Evolutionary conservation across 257 asterid genomes (phyloP), one percentile per base, ranked within the genome.

Genomic region (Phtheirospermum japonicum): DNA sequence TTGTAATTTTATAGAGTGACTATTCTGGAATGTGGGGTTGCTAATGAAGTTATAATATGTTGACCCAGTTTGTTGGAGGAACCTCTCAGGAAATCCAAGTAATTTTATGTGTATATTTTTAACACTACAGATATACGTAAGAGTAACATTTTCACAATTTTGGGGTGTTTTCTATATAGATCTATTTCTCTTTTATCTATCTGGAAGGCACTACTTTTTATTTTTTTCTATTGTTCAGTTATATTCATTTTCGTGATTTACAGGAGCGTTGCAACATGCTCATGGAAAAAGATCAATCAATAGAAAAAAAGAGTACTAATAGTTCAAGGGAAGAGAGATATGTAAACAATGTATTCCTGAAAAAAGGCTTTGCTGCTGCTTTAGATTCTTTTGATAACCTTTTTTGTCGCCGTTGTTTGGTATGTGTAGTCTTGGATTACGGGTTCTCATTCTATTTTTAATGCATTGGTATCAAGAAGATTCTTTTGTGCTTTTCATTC

Each of bases 361-460:
- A 82, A 65, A 89, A 79, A 71, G 81, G 92, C 76, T 91, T 93
- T 33, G 69, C 73, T 68, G 82, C 87, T 68, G 95, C 99, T 66
- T 77, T 85, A 73, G 95, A 84, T 85, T 85, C 96, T 61, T 87
- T 87, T 56, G 97, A 93, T 82, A 85, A 79, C 74, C 86, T 89
- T 69, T 93, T 93, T 72, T 93, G 99, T 69, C 97, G 97, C 49
- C 96, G 96, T 59, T 93, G 99, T 80, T 79, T 89, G 96, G 99
- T 93, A 85, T 48, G 88, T 62, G n/a, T n/a, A 70, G 26, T 52
- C 64, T 34, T 67, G 34, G 57, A 45, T 18, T 70, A 62, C 65
- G 71, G 36, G 53, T 64, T 51, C 14, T 26, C 65, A 28, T 16
- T 46, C 2, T 11, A 32, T 51, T 40, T 51, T 9, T 36, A 28